Percentiles rank a stretch among this genome's conserved stretches.
phyloP scores from a whole-genome alignment of 1,139 yeast species.

The Suhomyces maxii region DNA sequence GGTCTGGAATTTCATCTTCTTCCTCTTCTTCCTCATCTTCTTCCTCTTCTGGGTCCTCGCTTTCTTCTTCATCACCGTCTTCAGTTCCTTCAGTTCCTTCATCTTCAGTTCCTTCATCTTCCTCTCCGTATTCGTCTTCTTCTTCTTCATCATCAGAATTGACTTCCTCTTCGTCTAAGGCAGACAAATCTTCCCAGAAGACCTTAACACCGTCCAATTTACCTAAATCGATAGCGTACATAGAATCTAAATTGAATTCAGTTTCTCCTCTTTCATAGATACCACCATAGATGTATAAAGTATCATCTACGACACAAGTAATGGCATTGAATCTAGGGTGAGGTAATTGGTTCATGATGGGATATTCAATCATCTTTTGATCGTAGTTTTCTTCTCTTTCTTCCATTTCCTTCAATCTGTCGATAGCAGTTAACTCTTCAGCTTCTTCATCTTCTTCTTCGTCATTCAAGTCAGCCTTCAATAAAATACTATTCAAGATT shows the following conservation, averaged over 20 bases:
- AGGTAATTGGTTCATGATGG: conserved; percentile 64
- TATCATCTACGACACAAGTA: conserved; percentile 83
- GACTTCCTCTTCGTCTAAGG: conserved; percentile 56
- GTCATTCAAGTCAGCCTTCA: conserved; percentile 66
- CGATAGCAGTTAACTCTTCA: conserved; percentile 41
- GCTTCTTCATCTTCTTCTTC: conserved; percentile 53
- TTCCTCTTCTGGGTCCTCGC: conserved; percentile 58
- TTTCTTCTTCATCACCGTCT: conserved; percentile 50
- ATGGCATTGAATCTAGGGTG: conserved; percentile 89
- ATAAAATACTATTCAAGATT: conserved; percentile 70
- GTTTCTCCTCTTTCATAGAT: conserved; percentile 85
- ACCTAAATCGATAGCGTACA: conserved; percentile 83
- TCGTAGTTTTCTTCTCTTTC: conserved; percentile 39
- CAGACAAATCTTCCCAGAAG: conserved; percentile 82
- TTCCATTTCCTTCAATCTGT: conserved; percentile 36
- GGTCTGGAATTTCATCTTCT: conserved; percentile 79
- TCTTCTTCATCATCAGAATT: conserved; percentile 63
- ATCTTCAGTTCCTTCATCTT: conserved; percentile 53
- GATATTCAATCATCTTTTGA: conserved; percentile 45
- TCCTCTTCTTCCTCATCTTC: conserved; percentile 63
- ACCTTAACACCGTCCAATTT: conserved; percentile 86
- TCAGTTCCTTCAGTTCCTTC: conserved; percentile 52
- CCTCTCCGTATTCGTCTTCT: conserved; percentile 66
- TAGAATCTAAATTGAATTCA: conserved; percentile 80
- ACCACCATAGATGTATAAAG: conserved; percentile 87